phyloP scores from a whole-genome alignment of 2,329 filamentous ascomycete genomes.

The Trichoderma simmonsii region DNA sequence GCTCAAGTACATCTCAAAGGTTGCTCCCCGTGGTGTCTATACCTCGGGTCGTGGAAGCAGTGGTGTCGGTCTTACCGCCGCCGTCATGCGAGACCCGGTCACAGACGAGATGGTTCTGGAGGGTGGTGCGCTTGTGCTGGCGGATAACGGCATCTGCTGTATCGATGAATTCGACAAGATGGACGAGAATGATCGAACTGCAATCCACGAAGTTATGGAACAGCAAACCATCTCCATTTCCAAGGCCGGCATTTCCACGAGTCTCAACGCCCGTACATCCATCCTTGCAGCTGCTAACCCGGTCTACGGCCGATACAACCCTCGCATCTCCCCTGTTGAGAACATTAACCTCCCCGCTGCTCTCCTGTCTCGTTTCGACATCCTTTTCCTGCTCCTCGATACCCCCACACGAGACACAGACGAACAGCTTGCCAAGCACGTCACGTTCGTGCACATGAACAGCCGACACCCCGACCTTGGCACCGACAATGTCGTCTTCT shows the following conservation, averaged over 20 bases:
- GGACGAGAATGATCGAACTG: constrained; percentile 78
- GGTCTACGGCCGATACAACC: constrained; percentile 96
- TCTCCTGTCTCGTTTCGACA: constrained; percentile 92
- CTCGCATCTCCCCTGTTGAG: constrained; percentile 92
- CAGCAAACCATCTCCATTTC: constrained; percentile 84
- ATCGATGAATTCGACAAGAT: constrained; percentile 90
- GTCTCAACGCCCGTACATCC: constrained; percentile 90
- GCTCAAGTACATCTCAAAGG: constrained; percentile 97
- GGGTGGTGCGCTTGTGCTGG: constrained; percentile 73
- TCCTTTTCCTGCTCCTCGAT: constrained; percentile 95
- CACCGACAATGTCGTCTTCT: constrained; percentile 68
- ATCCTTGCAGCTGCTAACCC: constrained; percentile 96
- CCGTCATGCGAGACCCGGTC: constrained; percentile 79
- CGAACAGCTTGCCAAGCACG: constrained; percentile 91
- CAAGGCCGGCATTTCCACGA: constrained; percentile 68
- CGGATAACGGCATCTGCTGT: constrained; percentile 81
- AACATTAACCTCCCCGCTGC: constrained; percentile 99
- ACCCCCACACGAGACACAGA: constrained; percentile 86
- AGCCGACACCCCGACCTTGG: constrained; percentile 80
- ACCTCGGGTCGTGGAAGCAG: constrained; percentile 78
- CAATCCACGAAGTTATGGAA: constrained; percentile 86
- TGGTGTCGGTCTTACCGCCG: constrained; percentile 77
- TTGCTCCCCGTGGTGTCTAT: constrained; percentile 87
- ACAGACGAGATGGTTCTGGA: constrained; percentile 84
- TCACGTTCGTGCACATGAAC: constrained; percentile 96